Base-by-base conservation (phyloP, 148 eudicot species). In the Bassia scoparia region DNA sequence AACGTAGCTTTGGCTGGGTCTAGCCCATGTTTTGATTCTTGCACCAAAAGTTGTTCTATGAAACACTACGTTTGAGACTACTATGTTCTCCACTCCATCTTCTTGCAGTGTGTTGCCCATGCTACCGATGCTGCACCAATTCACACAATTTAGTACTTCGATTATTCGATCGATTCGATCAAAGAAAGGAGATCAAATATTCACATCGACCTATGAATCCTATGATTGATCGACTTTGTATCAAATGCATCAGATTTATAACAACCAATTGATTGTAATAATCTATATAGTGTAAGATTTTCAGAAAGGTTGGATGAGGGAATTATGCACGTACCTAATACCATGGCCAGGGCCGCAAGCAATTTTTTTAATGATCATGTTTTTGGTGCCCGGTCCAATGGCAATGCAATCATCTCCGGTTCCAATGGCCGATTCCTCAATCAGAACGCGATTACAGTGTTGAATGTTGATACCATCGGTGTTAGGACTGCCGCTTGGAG, bases 281-380 rank as follows among this genome's bases (percentile, higher is more conserved):
- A n/a, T n/a, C n/a, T n/a, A n/a, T n/a, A n/a, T n/a, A n/a, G n/a
- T n/a, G n/a, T n/a, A n/a, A n/a, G n/a, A n/a, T n/a, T n/a, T n/a
- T n/a, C n/a, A n/a, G n/a, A n/a, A n/a, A n/a, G n/a, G n/a, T n/a
- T n/a, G n/a, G n/a, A n/a, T n/a, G n/a, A n/a, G n/a, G n/a, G 16
- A 26, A 31, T 8, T 23, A 26, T 21, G 43, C 5, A 37, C 9
- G 20, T 77, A 89, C 93, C 94, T 89, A 18, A 89, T 87, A 46
- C 94, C 94, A 65, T 89, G 94, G 26, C 94, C 91, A 50, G 94
- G 94, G 37, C 94, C 94, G 60, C 89, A 89, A 61, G 71, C 84
- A 41, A 89, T 77, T 46, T 48, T 64, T 11, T 82, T 78, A n/a
- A 89, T 82, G 76, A 68, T 72, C 21, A 80, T 24, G 27, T 81